Conservation (phyloP, 2,329 filamentous ascomycete species). For the Sclerotinia trifoliorum region DNA sequence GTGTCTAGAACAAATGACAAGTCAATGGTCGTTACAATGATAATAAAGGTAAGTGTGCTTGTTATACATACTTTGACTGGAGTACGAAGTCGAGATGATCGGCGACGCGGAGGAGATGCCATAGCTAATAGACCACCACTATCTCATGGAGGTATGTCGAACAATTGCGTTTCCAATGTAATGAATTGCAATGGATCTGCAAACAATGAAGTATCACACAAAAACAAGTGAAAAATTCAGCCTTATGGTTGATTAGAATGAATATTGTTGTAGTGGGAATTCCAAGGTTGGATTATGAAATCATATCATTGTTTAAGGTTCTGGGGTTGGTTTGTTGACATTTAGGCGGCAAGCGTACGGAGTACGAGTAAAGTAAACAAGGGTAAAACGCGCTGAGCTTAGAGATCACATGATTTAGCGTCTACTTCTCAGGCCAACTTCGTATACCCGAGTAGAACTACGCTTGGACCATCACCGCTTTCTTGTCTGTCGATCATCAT, state of each 20-base stretch:
- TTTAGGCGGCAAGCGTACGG: background rate
- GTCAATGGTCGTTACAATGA: background rate
- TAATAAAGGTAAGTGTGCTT: constrained; percentile 1
- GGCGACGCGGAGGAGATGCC: constrained; percentile 38
- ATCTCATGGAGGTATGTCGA: background rate
- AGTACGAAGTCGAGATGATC: constrained; percentile 40
- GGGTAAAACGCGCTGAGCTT: constrained; percentile 5
- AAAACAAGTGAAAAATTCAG: background rate
- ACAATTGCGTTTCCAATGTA: background rate
- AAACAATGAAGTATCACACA: background rate
- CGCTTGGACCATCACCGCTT: background rate
- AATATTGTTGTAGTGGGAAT: background rate
- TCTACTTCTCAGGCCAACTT: background rate
- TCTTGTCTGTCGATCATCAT: constrained; percentile 2
- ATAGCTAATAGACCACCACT: constrained; percentile 12
- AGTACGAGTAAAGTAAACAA: constrained; percentile 16
- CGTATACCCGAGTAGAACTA: too few species aligned
- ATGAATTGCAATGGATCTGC: background rate
- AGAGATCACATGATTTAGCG: background rate
- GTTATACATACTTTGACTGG: constrained; percentile 36
- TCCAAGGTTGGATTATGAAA: constrained; percentile 13
- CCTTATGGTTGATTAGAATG: constrained; percentile 1
- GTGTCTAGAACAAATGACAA: constrained; percentile 23
- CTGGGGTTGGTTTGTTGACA: constrained; percentile 19
- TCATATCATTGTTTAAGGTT: constrained; percentile 9